phyloP scores from a whole-genome alignment of 805 yeast genomes.

The Saturnispora sanitii region DNA sequence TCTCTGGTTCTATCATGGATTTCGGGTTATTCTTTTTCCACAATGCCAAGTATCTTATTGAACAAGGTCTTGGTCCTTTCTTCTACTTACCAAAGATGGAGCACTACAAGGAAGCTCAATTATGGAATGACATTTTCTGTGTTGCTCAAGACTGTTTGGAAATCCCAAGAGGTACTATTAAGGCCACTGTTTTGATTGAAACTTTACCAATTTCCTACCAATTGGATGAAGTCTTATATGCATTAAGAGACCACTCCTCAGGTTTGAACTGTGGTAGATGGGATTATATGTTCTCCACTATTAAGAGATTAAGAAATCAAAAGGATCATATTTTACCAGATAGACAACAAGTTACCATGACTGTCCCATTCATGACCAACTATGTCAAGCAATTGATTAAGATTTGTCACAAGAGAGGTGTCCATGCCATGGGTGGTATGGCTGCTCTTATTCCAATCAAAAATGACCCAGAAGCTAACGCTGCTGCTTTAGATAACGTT shows the following conservation, averaged over 20 bases:
- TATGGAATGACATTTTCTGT: slow-evolving; percentile 76
- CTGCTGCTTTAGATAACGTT: slow-evolving; percentile 61
- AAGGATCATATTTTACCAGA: slow-evolving; percentile 65
- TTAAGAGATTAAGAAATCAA: slow-evolving; percentile 63
- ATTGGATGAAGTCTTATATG: slow-evolving; percentile 75
- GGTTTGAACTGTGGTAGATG: slow-evolving; percentile 86
- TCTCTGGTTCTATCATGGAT: slow-evolving; percentile 69
- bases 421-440: slow-evolving; percentile 88
- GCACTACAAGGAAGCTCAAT: slow-evolving; percentile 70
- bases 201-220: slow-evolving; percentile 82
- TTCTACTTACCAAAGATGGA: slow-evolving; percentile 82
- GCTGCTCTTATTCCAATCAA: slow-evolving; percentile 82
- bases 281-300: slow-evolving; percentile 79
- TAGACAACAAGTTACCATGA: slow-evolving; percentile 71
- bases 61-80: slow-evolving; percentile 69
- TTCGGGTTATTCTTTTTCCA: slow-evolving; percentile 72
- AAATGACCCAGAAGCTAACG: slow-evolving; percentile 53
- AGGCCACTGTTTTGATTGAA: slow-evolving; percentile 76
- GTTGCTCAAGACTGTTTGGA: slow-evolving; percentile 64
- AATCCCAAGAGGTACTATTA: slow-evolving; percentile 64
- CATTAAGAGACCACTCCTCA: slow-evolving; percentile 64
- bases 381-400: slow-evolving; percentile 66
- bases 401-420: slow-evolving; percentile 68
- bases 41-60: slow-evolving; percentile 53
- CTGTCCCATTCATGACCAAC: slow-evolving; percentile 71